A percentile compares a stretch with the other conserved stretches of the same genome.
Evolutionary conservation across 768 basidiomycete genomes (phyloP).

Genomic region (Boletellus emodensis): DNA sequence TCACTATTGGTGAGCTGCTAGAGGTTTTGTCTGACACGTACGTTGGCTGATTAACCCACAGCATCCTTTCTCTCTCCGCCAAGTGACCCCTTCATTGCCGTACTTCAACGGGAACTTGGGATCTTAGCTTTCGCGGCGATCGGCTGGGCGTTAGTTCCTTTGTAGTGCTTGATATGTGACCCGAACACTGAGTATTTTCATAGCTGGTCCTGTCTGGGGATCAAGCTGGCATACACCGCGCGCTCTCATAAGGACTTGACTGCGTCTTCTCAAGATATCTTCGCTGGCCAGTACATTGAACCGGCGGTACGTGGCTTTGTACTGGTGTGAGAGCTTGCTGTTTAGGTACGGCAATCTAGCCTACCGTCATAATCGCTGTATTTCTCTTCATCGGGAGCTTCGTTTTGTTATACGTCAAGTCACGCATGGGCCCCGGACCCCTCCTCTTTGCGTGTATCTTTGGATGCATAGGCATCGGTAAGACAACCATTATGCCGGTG

Average conservation of each 20-base stretch:
- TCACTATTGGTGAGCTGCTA: conserved; percentile 50
- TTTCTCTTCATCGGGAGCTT: conserved; percentile 62
- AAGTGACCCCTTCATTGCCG: conserved; percentile 60
- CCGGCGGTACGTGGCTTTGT: conserved; percentile 28
- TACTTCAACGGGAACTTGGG: conserved; percentile 60
- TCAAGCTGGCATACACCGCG: conserved; percentile 56
- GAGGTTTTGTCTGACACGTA: not conserved
- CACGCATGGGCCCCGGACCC: conserved; percentile 59
- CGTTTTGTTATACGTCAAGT: conserved; percentile 57
- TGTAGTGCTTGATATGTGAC: not conserved
- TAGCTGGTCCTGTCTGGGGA: conserved; percentile 67
- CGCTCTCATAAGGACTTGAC: conserved; percentile 41
- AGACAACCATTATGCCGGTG: conserved; percentile 6
- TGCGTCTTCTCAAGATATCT: conserved; percentile 37
- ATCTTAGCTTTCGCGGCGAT: conserved; percentile 46
- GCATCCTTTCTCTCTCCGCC: conserved; percentile 67
- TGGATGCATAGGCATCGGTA: conserved; percentile 58
- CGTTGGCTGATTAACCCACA: conserved; percentile 20
- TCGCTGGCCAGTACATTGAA: conserved; percentile 58
- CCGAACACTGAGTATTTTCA: not conserved
- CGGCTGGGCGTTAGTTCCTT: conserved; percentile 58
- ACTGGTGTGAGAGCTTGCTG: not conserved
- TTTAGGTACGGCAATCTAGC: conserved; percentile 32
- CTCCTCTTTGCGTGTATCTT: conserved; percentile 54
- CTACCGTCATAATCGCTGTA: conserved; percentile 53